Base-by-base conservation (phyloP, 352 stramenopile genomes). In the Saprolegnia diclina region DNA sequence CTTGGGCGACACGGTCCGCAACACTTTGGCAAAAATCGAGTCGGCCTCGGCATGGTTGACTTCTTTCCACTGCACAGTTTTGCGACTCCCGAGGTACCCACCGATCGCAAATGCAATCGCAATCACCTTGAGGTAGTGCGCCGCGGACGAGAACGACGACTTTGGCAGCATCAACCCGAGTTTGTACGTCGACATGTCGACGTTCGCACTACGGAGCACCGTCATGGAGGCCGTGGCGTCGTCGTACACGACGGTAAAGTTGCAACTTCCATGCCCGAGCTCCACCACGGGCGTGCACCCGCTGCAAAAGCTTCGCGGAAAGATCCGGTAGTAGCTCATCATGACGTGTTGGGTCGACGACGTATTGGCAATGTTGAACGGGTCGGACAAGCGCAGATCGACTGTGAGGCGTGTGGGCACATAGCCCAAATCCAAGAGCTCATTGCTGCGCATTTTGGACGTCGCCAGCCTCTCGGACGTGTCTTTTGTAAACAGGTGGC, bases 51-150 rank as follows among this genome's bases (percentile, higher is more conserved):
- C 44, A 19, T 11, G 16, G 48, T 38, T 21, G 5, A 29, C 1
- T 16, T 67, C 5, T 0, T 67, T 29, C 61, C 61, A 67, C 5
- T 56, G 61, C 19, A 67, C 42, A 1, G 61, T 67, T 29, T 57
- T 56, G 21, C 61, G 44, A 44, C 61, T 57, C 14, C 35, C 61
- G 5, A 67, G 24, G 35, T 45, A 67, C 16, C 61, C 61, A 29
- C 29, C 61, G 16, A 67, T 18, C 18, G 38, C 61, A 57, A 67
- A 37, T 0, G 55, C 53, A 4, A 67, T 67, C 0, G 61, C 40
- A 57, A 56, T 26, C 26, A 40, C 53, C 29, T 67, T 67, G 44
- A 56, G 0, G 7, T 53, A 21, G 18, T 22, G 11, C 1, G 16
- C 5, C 0, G 50, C 24, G 0, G 61, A 53, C 16, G 16, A 56